Evolutionary conservation across 2,329 filamentous ascomycete species (phyloP).

Genomic region (Drechslera avenae): DNA sequence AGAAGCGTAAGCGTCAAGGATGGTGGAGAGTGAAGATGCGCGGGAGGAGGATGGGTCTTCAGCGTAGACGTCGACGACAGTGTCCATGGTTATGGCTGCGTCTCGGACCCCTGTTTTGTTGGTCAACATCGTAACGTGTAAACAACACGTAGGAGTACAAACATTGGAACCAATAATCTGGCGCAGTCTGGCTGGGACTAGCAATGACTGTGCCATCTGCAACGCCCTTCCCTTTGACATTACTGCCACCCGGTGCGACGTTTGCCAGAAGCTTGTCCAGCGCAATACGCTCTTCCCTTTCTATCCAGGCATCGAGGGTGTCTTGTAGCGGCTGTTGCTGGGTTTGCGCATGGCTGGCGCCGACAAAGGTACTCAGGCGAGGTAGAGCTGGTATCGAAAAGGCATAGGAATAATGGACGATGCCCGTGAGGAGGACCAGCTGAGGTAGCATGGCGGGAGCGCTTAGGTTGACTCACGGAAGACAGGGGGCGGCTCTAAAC

Average conservation of each 20-base stretch:
- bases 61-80: slow-evolving; percentile 49
- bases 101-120: slow-evolving; percentile 47
- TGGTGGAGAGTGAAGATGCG: slow-evolving; percentile 33
- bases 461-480: background rate
- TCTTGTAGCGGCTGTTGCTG: slow-evolving; percentile 38
- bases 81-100: slow-evolving; percentile 51
- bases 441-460: slow-evolving; percentile 14
- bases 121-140: background rate
- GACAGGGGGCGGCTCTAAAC: background rate
- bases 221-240: slow-evolving; percentile 42
- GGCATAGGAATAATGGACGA: slow-evolving; percentile 27
- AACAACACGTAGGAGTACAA: background rate
- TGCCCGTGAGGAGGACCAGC: slow-evolving; percentile 10
- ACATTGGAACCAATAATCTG: slow-evolving; percentile 55
- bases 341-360: slow-evolving; percentile 21
- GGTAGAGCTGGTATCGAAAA: slow-evolving; percentile 38
- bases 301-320: slow-evolving; percentile 45
- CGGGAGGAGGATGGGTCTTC: slow-evolving; percentile 36
- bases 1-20: slow-evolving; percentile 41
- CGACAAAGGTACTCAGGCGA: slow-evolving; percentile 21
- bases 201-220: slow-evolving; percentile 51
- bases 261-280: slow-evolving; percentile 50
- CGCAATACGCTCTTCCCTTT: slow-evolving; percentile 43
- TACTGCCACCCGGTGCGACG: slow-evolving; percentile 50
- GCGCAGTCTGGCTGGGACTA: slow-evolving; percentile 48